phyloP scores from a whole-genome alignment of 1,284 basidiomycete species.

The Cutaneotrichosporon sp. region DNA sequence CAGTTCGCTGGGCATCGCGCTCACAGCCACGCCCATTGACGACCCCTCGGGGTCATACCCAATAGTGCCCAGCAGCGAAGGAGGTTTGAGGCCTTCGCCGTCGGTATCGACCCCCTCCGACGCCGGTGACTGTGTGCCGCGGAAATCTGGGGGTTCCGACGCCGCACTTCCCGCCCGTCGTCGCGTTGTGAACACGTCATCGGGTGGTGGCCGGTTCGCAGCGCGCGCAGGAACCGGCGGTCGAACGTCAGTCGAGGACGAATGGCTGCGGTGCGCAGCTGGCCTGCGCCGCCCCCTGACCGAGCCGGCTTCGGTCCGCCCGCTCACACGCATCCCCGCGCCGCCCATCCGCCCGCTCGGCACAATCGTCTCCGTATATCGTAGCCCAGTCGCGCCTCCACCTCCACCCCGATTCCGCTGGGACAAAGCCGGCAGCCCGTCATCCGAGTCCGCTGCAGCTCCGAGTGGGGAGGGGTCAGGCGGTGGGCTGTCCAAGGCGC shows the following conservation, averaged over 20 bases:
- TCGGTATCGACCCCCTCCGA: constrained; percentile 49
- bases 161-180: background rate
- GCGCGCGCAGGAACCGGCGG: too few relatives aligned
- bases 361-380: constrained; percentile 82
- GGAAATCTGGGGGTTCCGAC: background rate
- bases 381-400: constrained; percentile 56
- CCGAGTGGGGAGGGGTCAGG: constrained; percentile 51
- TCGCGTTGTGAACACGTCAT: constrained; percentile 29
- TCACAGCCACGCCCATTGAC: constrained; percentile 14
- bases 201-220: too few relatives aligned
- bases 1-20: constrained; percentile 24
- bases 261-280: background rate
- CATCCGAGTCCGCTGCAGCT: constrained; percentile 5
- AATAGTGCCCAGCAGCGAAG: constrained; percentile 44
- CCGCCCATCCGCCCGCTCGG: constrained; percentile 58
- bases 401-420: constrained; percentile 1
- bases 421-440: constrained; percentile 16
- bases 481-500: constrained; percentile 51
- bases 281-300: constrained; percentile 3
- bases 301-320: background rate
- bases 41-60: constrained; percentile 54
- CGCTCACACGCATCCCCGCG: constrained; percentile 60
- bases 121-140: background rate
- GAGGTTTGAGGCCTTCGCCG: constrained; percentile 21
- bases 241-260: background rate